phyloP scores from a whole-genome alignment of 345 rosid species.

The Linum trigynum region DNA sequence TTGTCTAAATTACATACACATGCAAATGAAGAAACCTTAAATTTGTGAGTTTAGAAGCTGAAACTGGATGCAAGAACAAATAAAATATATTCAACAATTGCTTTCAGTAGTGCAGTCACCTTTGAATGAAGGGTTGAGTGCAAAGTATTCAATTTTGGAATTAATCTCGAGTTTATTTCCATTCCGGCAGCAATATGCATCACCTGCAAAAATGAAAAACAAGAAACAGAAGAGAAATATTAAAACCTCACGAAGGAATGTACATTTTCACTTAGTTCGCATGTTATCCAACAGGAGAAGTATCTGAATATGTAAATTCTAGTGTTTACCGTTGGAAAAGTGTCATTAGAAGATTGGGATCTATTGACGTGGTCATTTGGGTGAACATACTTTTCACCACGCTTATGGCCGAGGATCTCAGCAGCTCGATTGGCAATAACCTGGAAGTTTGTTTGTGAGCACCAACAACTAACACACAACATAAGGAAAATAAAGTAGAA shows the following conservation, averaged over 20 bases:
- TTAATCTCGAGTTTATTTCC: slow-evolving; percentile 76
- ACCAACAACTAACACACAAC: no score
- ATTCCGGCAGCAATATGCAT: slow-evolving; percentile 97
- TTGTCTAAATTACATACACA: no score
- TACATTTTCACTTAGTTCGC: neutral
- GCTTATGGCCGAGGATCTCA: slow-evolving; percentile 12
- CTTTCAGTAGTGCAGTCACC: slow-evolving; percentile 27
- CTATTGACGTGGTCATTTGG: slow-evolving; percentile 10
- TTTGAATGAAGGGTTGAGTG: slow-evolving; percentile 56
- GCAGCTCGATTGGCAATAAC: slow-evolving; percentile 10
- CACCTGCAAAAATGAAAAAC: slow-evolving; percentile 37
- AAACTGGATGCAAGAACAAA: neutral
- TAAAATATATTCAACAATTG: no score
- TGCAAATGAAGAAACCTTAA: neutral
- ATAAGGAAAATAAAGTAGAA: neutral
- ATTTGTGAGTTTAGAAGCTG: neutral
- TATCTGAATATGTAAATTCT: neutral
- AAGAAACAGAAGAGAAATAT: neutral
- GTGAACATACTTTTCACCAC: slow-evolving; percentile 7
- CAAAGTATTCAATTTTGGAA: slow-evolving; percentile 66
- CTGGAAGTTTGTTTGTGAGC: neutral
- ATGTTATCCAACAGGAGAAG: no score
- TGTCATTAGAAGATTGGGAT: slow-evolving; percentile 8
- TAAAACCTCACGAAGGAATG: neutral
- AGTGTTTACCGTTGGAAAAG: slow-evolving; percentile 7